These are phyloP conservation scores for Tylopilus vinaceipallidus DNA, from an alignment of 768 basidiomycete genomes.

Conservation along the genomic window DNA sequence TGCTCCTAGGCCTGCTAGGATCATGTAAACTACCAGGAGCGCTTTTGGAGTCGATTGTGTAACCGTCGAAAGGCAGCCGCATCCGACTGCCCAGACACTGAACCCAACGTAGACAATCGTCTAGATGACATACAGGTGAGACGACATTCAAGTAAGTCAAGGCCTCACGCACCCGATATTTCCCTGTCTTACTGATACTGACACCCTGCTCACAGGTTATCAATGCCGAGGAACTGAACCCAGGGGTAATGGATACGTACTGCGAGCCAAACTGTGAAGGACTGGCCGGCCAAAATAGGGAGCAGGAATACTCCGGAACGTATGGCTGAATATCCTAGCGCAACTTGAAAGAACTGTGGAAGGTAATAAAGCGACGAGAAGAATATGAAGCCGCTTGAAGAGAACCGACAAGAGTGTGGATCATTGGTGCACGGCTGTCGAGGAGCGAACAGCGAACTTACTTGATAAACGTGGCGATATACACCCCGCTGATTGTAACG, in stretches of 20 bases:
- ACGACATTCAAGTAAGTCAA: too few relatives aligned
- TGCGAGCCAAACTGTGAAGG: conserved; percentile 43
- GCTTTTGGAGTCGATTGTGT: not conserved
- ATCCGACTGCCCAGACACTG: not conserved
- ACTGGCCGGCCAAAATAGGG: conserved; percentile 65
- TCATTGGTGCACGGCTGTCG: not conserved
- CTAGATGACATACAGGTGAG: too few relatives aligned
- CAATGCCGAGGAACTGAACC: not conserved
- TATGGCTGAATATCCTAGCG: conserved; percentile 61
- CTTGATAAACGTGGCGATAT: conserved; percentile 61
- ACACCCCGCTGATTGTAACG: conserved; percentile 63
- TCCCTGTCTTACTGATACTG: conserved; percentile 62
- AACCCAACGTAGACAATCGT: not conserved
- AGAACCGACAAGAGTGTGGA: not conserved
- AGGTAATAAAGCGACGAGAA: conserved; percentile 64
- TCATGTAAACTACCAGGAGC: not conserved
- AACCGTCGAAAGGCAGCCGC: not conserved
- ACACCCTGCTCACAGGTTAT: conserved; percentile 43
- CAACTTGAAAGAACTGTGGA: conserved; percentile 73
- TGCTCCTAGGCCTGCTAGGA: not conserved
- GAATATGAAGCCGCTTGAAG: conserved; percentile 54
- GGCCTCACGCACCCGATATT: conserved; percentile 53
- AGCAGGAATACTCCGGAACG: conserved; percentile 38
- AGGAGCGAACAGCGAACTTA: conserved; percentile 39
- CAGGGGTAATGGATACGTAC: conserved; percentile 32